Base-by-base conservation (phyloP, 1,139 yeast genomes). In the Hansenula sp. region DNA sequence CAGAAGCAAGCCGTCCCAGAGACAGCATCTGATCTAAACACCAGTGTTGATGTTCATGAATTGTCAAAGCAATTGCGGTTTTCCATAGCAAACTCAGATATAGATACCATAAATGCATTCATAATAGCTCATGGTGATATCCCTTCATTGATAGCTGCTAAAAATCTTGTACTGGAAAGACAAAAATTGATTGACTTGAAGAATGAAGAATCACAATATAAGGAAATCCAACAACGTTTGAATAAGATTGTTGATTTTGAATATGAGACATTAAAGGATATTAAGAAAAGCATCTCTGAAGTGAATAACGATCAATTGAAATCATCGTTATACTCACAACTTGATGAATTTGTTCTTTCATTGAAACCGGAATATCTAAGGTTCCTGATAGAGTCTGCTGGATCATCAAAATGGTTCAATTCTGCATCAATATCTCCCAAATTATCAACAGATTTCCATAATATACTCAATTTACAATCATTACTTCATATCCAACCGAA, bases 381-480 rank as follows among this genome's bases (percentile, higher is more conserved):
- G 8, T 17, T 39, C 2, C 50, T 56, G 27, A 47, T 36, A 5
- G 53, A 47, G 1, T 42, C 51, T 4, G 38, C 61, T 12, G 32
- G 43, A 2, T 31, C 39, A 6, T 42, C 55, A 1, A 42, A 52
- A 8, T 51, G 57, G 58, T 28, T 46, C 12, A 50, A 50, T 13
- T 40, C 52, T 10, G 47, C 50, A 2, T 32, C 52, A 7, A 41
- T 57, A 3, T 40, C 50, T 2, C 34, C 42, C 2, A 42, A 42
- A 5, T 30, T 60, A 28, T 42, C 49, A 10, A 30, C 43, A 1
- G 43, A 45, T 7, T 65, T 66, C 17, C 48, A 49, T 0, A 41
- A 51, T 2, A 58, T 78, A 32, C 58, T 74, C 28, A 53, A 61
- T 28, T 52, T 79, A 16, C 79, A 77, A 43, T 59, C 65, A 6